These are phyloP conservation scores for Sicyos edulis DNA, from an alignment of 306 rosid species.

Conservation along the genomic window DNA sequence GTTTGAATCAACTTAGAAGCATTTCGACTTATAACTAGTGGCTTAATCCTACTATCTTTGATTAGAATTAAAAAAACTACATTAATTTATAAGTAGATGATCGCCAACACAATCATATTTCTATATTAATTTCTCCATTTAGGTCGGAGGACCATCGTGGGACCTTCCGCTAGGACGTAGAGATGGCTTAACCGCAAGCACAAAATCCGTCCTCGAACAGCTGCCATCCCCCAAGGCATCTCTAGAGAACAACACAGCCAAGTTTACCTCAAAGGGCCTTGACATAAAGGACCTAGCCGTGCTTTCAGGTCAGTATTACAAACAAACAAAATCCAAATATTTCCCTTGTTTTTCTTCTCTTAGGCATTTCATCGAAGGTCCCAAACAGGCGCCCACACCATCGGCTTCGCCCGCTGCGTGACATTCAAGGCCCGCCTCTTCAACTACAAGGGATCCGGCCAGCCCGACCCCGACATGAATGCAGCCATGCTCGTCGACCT, in stretches of 20 bases:
- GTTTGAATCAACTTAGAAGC: no score
- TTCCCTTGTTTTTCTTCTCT: neutral
- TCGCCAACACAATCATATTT: no score
- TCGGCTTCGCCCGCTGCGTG: constrained; percentile 65
- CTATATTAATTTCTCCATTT: neutral
- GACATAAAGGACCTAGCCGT: constrained; percentile 53
- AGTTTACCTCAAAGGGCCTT: constrained; percentile 64
- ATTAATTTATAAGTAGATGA: no score
- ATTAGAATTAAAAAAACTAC: no score
- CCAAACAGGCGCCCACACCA: constrained; percentile 53
- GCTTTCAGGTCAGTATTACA: constrained; percentile 54
- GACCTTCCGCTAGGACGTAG: constrained; percentile 50
- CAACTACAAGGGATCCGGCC: constrained; percentile 47
- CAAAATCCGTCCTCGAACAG: constrained; percentile 39
- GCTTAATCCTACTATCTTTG: no score
- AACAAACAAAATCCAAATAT: neutral
- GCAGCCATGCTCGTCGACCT: constrained; percentile 30
- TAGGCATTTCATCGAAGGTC: neutral
- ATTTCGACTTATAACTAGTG: no score
- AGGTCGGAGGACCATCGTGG: constrained; percentile 63
- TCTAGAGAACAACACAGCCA: constrained; percentile 41
- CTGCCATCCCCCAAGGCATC: constrained; percentile 58
- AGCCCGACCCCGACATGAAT: constrained; percentile 51
- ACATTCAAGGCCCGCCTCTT: constrained; percentile 56
- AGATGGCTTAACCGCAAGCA: constrained; percentile 47